phyloP scores from a whole-genome alignment of 2,329 filamentous ascomycete species.

The Mariannaea elegans region DNA sequence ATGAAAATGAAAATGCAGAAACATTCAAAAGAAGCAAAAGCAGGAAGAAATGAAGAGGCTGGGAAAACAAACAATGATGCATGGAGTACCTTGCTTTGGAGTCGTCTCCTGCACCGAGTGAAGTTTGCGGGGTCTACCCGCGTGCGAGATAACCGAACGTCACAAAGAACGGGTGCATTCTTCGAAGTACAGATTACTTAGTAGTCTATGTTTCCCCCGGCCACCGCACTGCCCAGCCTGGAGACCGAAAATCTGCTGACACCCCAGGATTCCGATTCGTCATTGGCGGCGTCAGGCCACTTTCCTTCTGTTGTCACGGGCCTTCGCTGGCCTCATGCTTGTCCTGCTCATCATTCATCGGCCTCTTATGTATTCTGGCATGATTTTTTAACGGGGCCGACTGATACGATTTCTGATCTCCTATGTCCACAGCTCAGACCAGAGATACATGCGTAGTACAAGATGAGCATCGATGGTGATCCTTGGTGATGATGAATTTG shows the following conservation, averaged over 20 bases:
- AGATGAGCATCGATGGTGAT: neutral
- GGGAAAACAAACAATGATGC: neutral
- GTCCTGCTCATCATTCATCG: neutral
- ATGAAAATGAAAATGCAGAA: neutral
- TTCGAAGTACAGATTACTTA: too few species aligned
- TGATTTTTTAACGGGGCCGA: conserved; percentile 19
- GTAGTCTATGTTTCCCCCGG: too few species aligned
- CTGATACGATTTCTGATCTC: conserved; percentile 19
- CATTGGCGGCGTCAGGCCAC: conserved; percentile 19
- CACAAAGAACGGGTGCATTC: too few species aligned
- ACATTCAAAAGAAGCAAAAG: neutral
- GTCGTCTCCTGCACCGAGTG: neutral
- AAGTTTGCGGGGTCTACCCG: neutral
- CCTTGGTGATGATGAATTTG: too few species aligned
- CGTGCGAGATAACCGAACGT: conserved; percentile 19
- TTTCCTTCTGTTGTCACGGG: neutral
- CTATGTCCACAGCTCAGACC: conserved; percentile 17
- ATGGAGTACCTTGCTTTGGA: neutral
- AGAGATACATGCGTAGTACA: neutral
- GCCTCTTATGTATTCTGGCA: conserved; percentile 15
- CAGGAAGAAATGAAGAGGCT: conserved; percentile 5
- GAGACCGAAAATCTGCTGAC: conserved; percentile 24
- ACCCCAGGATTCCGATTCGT: conserved; percentile 20
- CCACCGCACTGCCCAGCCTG: neutral
- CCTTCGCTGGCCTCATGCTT: neutral